Percentiles rank a stretch among this genome's conserved stretches.
phyloP scores from a whole-genome alignment of 2,329 filamentous ascomycete genomes.

The Microcyclosporella mali region DNA sequence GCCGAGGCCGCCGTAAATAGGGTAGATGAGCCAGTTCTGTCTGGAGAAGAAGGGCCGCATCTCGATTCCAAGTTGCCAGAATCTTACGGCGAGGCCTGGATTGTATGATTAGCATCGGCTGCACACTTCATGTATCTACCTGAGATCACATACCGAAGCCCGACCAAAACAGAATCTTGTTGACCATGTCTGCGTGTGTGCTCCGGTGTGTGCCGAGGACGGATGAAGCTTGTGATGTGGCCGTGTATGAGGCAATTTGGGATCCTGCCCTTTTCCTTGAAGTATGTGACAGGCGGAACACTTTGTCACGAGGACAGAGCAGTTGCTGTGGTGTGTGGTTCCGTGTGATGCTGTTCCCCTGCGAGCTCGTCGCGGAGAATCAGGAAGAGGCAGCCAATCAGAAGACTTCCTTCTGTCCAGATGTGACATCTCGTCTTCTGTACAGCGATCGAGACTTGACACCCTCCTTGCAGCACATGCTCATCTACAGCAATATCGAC shows the following conservation, averaged over 20 bases:
- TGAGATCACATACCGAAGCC: constrained; percentile 66
- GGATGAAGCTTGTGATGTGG: background rate
- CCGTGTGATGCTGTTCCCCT: constrained; percentile 1
- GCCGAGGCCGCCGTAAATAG: constrained; percentile 76
- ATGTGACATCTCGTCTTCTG: background rate
- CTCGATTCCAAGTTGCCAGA: constrained; percentile 97
- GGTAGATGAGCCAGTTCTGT: constrained; percentile 83
- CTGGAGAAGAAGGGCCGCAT: constrained; percentile 91
- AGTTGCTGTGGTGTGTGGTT: constrained; percentile 2
- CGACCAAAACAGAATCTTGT: constrained; percentile 71
- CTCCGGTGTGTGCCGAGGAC: background rate
- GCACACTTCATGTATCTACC: background rate
- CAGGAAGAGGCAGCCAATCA: background rate
- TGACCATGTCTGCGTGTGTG: constrained; percentile 37
- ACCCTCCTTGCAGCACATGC: constrained; percentile 5
- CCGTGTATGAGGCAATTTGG: background rate
- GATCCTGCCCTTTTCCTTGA: constrained; percentile 5
- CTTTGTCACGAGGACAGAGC: constrained; percentile 4
- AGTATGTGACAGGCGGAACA: background rate
- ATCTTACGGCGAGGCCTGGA: constrained; percentile 78
- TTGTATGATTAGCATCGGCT: constrained; percentile 9
- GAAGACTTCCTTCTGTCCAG: background rate
- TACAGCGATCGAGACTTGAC: too few species aligned
- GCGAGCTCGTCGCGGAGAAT: background rate
- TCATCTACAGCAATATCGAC: background rate